Evolutionary conservation across 345 rosid genomes (phyloP), one percentile per base, ranked within the genome.

Genomic region (Pelargonium nanum): DNA sequence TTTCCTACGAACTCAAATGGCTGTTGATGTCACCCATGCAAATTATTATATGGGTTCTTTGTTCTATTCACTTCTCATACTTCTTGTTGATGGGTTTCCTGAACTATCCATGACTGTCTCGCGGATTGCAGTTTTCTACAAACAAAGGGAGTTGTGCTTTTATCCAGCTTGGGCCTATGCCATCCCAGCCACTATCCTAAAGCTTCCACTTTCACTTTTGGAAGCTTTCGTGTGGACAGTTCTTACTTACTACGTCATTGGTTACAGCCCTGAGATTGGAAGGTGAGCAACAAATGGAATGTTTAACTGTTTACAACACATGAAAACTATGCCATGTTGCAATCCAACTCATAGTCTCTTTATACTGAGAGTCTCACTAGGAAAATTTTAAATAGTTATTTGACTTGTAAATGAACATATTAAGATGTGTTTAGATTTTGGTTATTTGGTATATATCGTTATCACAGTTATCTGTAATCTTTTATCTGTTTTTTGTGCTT

Each of bases 111-210:
- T 83, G 78, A 80, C 86, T 1, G 70, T 81, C 53, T 25, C 63
- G 0, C 76, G 89, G 62, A 84, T 86, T 26, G 63, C 77, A 6
- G 75, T 80, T 45, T 86, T 86, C 72, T 71, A 82, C 58, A 86
- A 86, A 52, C 93, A 86, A 63, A 78, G 74, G 52, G 83, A 76
- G 64, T 57, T 81, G 50, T 60, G 54, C 61, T 83, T 81, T 69
- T 83, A 80, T 68, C 93, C 87, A 17, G 84, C 87, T 26, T 83
- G 89, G 89, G 93, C 85, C 32, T 86, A 78, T 64, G 83, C 80
- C 23, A 62, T 86, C 55, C 89, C 93, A 10, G 72, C 85, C 44
- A 55, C 80, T 13, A 21, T 83, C 16, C 65, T 83, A 25, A 80
- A 78, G 62, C 17, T 83, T 58, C 89, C 93, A 17, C 59, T 83